Evolutionary conservation across 192 early-diverging fungal species (phyloP), one percentile per base, ranked within the genome.

Genomic region (Backusella psychrophila): DNA sequence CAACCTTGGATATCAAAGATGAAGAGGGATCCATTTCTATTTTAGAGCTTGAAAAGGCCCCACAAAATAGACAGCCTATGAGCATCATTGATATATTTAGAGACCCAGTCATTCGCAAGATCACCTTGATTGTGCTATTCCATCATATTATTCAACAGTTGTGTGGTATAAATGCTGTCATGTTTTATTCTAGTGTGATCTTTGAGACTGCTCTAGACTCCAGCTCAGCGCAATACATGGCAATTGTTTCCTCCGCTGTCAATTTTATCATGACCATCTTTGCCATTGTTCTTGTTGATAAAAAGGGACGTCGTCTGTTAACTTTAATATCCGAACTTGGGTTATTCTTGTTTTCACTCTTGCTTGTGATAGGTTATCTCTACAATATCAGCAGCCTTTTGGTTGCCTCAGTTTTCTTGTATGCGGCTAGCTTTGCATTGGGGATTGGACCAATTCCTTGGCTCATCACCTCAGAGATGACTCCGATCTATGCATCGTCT

Each of bases 261-360:
- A 98, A 98, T 82, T 87, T 96, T 41, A 74, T 96, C 56, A 81
- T 89, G 15, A 97, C 94, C 17, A 85, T 98, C 65, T 94, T 96
- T 14, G 95, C 92, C 35, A 94, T 96, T 70, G 84, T 92, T 52
- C 90, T 87, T 74, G 82, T 98, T 66, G 96, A 97, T 53, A 83
- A 85, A n/a, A 89, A 92, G 85, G 96, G 96, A 63, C 92, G 96
- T 38, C 87, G 93, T 31, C 88, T 88, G 6, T 74, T 94, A 34
- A 78, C 92, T 4, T 79, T 94, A 1, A 77, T 82, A 68, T 88
- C 88, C 23, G 68, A 89, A 66, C 69, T 80, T 2, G 87, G 88
- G 11, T 93, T 93, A 92, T 87, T 83, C 34, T 29, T 89, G 1
- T 89, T 87, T 81, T 85, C 85, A 12, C 78, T 88, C 11, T 76